These are phyloP conservation scores for Monilinia aucupariae DNA, from an alignment of 2,329 filamentous ascomycete genomes.

Conservation along the genomic window DNA sequence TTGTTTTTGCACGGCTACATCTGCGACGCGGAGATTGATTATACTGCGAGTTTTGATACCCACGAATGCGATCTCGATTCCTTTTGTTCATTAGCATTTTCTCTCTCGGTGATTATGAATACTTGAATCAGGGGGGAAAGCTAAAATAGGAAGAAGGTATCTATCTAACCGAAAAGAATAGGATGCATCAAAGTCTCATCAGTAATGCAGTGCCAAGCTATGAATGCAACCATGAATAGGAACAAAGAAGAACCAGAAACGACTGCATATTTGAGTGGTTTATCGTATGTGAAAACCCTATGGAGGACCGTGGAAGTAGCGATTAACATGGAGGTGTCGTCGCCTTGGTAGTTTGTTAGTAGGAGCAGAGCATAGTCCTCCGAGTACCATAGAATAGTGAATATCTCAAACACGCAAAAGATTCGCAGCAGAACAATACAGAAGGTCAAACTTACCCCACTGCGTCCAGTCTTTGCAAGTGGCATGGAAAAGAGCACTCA, in stretches of 20 bases:
- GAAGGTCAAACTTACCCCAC: slow-evolving; percentile 37
- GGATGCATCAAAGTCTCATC: slow-evolving; percentile 24
- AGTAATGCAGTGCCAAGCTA: slow-evolving; percentile 35
- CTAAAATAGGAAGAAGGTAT: background rate
- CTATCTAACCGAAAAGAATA: slow-evolving; percentile 25
- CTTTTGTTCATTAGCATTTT: slow-evolving; percentile 11
- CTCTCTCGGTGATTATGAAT: background rate
- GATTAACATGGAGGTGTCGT: slow-evolving; percentile 56
- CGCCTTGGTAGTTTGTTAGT: slow-evolving; percentile 39
- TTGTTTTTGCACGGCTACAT: slow-evolving; percentile 26
- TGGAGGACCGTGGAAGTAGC: slow-evolving; percentile 49
- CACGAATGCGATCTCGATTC: slow-evolving; percentile 24
- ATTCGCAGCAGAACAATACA: background rate
- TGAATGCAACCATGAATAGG: slow-evolving; percentile 39
- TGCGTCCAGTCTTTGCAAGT: slow-evolving; percentile 43
- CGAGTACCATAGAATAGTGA: background rate
- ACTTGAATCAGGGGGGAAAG: background rate
- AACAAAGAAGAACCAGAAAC: slow-evolving; percentile 40
- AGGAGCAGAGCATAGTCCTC: background rate
- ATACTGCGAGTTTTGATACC: slow-evolving; percentile 29
- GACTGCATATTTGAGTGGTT: slow-evolving; percentile 43
- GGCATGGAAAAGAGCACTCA: slow-evolving; percentile 41
- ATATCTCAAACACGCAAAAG: background rate
- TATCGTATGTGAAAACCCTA: slow-evolving; percentile 43
- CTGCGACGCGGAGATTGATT: slow-evolving; percentile 27